A percentile compares a stretch with the other conserved stretches of the same genome.
phyloP scores from a whole-genome alignment of 1,284 basidiomycete genomes.

The Erythrobasidium hasegawianum region DNA sequence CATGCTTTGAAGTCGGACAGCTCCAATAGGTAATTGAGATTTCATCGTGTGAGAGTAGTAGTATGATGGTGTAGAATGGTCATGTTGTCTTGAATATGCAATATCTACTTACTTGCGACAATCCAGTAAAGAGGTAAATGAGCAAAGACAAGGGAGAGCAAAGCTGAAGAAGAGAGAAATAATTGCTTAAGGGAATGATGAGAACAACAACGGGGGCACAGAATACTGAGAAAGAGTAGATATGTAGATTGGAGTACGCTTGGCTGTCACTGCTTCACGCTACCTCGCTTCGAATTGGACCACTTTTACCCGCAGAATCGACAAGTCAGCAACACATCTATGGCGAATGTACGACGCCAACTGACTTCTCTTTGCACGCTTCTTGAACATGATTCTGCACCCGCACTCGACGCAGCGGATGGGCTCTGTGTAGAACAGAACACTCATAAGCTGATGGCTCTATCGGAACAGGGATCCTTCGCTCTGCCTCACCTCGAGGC shows the following conservation, averaged over 20 bases:
- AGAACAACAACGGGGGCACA: conserved; percentile 4
- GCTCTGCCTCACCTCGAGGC: conserved; percentile 25
- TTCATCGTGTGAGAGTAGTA: conserved; percentile 28
- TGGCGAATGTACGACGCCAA: conserved; percentile 40
- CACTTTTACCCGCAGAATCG: conserved; percentile 9
- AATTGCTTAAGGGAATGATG: not conserved
- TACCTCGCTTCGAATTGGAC: conserved; percentile 34
- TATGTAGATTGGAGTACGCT: not conserved
- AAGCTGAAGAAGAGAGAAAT: too few relatives aligned
- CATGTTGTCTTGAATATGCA: too few relatives aligned
- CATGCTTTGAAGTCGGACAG: conserved; percentile 31
- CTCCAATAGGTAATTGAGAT: conserved; percentile 36
- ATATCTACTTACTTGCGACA: not conserved
- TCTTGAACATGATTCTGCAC: conserved; percentile 99
- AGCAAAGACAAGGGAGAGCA: too few relatives aligned
- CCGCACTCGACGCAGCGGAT: conserved; percentile 97
- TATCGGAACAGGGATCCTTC: too few relatives aligned
- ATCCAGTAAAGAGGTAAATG: not conserved
- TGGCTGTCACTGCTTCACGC: too few relatives aligned
- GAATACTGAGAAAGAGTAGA: not conserved
- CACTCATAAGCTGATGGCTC: too few relatives aligned
- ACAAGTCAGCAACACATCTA: not conserved
- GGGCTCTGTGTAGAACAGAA: too few relatives aligned
- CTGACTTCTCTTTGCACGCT: conserved; percentile 89
- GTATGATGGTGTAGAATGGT: too few relatives aligned